Base-by-base conservation (phyloP, 148 eudicot genomes). In the Rhododendron vialii region DNA sequence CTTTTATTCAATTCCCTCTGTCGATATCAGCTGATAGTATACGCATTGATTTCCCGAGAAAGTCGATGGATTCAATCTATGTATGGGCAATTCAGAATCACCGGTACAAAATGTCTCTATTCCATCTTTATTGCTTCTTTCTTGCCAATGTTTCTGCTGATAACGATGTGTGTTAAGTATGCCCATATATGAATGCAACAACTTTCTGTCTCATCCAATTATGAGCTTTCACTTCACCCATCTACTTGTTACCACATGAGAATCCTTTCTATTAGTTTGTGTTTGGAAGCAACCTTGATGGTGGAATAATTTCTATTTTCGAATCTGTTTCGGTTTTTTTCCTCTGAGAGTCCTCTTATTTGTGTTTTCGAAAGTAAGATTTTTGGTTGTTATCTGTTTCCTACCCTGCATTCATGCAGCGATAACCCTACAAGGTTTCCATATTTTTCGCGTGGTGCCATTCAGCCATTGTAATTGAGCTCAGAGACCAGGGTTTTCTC, bases 51-150 rank as follows among this genome's bases (percentile, higher is more conserved):
- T 36, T 53, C 17, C n/a, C 65, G 0, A 81, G 83, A 53, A 81
- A 81, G 65, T 17, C 53, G 65, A 30, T 81, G 67, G 83, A 20
- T 81, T 81, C 24, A 57, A 38, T 55, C 38, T 12, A 81, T 57
- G 47, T 3, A 35, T 57, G 35, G 83, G 83, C 71, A 57, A 55
- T 35, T 81, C 69, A 10, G 47, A 17, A 81, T 81, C 48, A 81
- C 83, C 45, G 28, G 67, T 33, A 81, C 69, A 33, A 55, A 14
- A 81, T 30, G n/a, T 51, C 41, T 55, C 28, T 35, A 17, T 57
- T 81, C 45, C 83, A 81, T 45, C 26, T 81, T 81, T 81, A 26
- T 63, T 81, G 61, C 48, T 33, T 55, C 83, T 24, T 57, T 20
- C 83, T 81, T 81, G 83, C 83, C 18, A 7, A 30, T 14, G 41